These are phyloP conservation scores for Fusarium xyrophilum DNA, from an alignment of 2,329 filamentous ascomycete species.

Conservation along the genomic window DNA sequence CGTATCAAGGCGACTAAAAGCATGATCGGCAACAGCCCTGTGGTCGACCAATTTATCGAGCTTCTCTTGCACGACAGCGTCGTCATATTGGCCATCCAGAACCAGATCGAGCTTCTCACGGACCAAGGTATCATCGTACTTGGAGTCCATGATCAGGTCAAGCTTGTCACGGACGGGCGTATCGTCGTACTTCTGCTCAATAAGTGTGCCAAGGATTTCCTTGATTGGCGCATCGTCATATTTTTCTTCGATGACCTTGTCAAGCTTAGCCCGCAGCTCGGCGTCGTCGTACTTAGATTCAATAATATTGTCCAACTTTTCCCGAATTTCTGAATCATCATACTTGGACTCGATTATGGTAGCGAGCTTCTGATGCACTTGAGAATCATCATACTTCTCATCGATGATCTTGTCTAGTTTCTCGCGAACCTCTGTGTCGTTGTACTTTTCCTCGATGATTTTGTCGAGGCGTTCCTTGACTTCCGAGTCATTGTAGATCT, in stretches of 20 bases:
- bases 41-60: constrained; percentile 64
- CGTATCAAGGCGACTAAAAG: constrained; percentile 77
- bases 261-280: constrained; percentile 38
- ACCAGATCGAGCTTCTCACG: constrained; percentile 43
- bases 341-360: constrained; percentile 46
- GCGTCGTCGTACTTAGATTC: constrained; percentile 66
- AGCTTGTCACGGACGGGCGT: constrained; percentile 48
- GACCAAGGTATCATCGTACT: constrained; percentile 46
- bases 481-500: constrained; percentile 39
- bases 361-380: constrained; percentile 59
- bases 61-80: constrained; percentile 47
- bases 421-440: constrained; percentile 13
- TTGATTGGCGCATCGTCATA: constrained; percentile 44
- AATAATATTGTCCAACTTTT: constrained; percentile 42
- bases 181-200: constrained; percentile 43
- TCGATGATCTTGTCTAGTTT: constrained; percentile 20
- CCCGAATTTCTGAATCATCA: constrained; percentile 41
- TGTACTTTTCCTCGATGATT: constrained; percentile 20
- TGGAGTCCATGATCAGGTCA: constrained; percentile 47
- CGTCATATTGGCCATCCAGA: constrained; percentile 58
- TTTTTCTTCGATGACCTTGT: constrained; percentile 37
- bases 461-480: constrained; percentile 42
- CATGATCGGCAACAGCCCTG: constrained; percentile 70
- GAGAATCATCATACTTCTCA: constrained; percentile 63
- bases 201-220: constrained; percentile 36